These are phyloP conservation scores for Leishmania gerbilli DNA, from an alignment of 208 protist genomes.

Conservation along the genomic window DNA sequence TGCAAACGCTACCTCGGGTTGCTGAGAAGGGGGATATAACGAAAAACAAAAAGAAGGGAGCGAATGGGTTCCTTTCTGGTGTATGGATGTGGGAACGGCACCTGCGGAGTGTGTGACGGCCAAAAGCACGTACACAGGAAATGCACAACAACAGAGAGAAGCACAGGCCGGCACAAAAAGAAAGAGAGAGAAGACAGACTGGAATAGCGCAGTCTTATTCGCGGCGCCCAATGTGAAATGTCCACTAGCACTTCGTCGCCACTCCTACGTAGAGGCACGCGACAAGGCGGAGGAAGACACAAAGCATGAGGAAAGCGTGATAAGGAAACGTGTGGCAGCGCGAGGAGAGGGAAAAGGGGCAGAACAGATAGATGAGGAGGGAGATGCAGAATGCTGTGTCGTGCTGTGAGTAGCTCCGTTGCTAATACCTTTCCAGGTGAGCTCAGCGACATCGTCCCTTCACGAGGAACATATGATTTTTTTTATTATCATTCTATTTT, in stretches of 20 bases:
- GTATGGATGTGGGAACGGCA: background rate
- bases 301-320: constrained; percentile 2
- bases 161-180: background rate
- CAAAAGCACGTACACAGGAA: background rate
- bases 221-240: background rate
- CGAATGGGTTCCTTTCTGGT: background rate
- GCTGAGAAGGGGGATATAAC: background rate
- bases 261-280: background rate
- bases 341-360: background rate
- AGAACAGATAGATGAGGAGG: background rate
- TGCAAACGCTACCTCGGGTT: background rate
- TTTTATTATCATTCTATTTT: no score
- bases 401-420: background rate
- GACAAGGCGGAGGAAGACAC: background rate
- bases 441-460: background rate
- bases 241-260: background rate
- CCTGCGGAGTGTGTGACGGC: background rate
- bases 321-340: background rate
- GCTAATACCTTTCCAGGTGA: background rate
- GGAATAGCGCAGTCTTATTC: background rate
- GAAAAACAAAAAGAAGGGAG: background rate
- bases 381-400: background rate
- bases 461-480: no score
- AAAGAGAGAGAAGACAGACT: background rate
- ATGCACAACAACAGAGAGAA: background rate